Evolutionary conservation across 139 green algal genomes (phyloP).

Genomic region (Nannochloris sp.): DNA sequence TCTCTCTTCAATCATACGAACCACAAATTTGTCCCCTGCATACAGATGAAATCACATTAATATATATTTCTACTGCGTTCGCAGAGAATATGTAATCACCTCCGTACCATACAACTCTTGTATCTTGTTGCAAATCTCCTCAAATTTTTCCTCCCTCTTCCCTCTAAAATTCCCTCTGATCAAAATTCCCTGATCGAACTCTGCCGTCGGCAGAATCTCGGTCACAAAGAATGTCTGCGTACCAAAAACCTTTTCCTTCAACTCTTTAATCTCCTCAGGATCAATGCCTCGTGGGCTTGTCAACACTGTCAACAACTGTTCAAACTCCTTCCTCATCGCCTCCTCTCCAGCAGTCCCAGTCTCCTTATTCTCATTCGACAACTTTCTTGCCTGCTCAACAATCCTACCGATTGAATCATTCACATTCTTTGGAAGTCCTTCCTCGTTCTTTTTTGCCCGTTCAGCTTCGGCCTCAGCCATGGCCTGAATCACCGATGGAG

Average conservation of each 20-base stretch:
- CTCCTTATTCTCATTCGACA: constrained; percentile 29
- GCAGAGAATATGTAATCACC: neutral
- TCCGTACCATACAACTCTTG: constrained; percentile 30
- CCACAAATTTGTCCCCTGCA: constrained; percentile 63
- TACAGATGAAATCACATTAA: no score
- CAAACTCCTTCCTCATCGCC: constrained; percentile 56
- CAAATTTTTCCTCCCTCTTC: constrained; percentile 40
- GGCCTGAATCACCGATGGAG: constrained; percentile 24
- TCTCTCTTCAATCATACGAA: constrained; percentile 73
- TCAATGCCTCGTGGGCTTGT: constrained; percentile 5
- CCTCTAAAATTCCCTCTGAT: constrained; percentile 78
- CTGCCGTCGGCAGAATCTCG: constrained; percentile 37
- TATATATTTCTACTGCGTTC: neutral
- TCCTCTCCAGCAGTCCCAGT: constrained; percentile 12
- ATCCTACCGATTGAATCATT: constrained; percentile 17
- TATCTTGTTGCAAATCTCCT: constrained; percentile 30
- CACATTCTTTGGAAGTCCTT: constrained; percentile 6
- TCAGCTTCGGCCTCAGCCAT: constrained; percentile 35
- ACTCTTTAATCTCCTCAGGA: constrained; percentile 29
- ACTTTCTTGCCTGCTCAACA: constrained; percentile 30
- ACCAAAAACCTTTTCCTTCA: constrained; percentile 69
- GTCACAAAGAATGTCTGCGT: constrained; percentile 75
- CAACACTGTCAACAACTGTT: constrained; percentile 44
- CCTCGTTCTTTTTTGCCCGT: constrained; percentile 9
- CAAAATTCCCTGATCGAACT: constrained; percentile 40